Base-by-base conservation (phyloP, 1,284 basidiomycete species). In the Irpex rosettiformis region DNA sequence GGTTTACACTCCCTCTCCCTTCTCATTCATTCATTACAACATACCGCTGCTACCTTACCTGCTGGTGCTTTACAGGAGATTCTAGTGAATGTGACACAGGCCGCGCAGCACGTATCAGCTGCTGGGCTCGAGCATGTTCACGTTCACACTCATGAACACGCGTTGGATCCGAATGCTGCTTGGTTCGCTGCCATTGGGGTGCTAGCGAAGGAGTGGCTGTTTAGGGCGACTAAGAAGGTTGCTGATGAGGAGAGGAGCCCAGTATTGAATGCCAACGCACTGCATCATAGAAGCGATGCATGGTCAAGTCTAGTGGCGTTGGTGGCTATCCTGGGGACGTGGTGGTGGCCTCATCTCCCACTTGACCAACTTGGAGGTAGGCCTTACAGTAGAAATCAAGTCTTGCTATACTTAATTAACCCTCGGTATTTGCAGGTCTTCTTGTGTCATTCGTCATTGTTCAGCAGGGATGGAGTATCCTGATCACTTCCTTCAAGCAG, bases 221-320 rank as follows among this genome's bases (percentile, higher is more conserved):
- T 96, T 73, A 80, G 93, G 56, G 77, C 88, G 53, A 97, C 94
- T 53, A 89, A 89, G 69, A 85, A 83, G 61, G 94, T 98, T 27
- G 96, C 96, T 4, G 85, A 91, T 61, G 84, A 94, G 67, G 94
- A 98, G 72, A 86, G 89, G 67, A 93, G 90, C 68, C 91, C 93
- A 1, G 96, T 99, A 0, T 76, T 99, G 48, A 79, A 91, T 43
- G 96, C 95, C 22, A 97, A 97, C 69, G 95, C 94, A 6, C 81
- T 94, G 57, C 92, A 99, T 72, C 97, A 99, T 73, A 85, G 96
- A 28, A 94, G 91, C 61, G 96, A 99, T 72, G 94, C 93, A 16
- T 93, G 94, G 69, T 93, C 93, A 3, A 93, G 91, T 65, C 67
- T 89, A 53, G 93, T 98, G 52, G 93, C 94, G 18, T 82, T 97